phyloP scores from a whole-genome alignment of 2,329 filamentous ascomycete species.

The Epichloe sylvatica region DNA sequence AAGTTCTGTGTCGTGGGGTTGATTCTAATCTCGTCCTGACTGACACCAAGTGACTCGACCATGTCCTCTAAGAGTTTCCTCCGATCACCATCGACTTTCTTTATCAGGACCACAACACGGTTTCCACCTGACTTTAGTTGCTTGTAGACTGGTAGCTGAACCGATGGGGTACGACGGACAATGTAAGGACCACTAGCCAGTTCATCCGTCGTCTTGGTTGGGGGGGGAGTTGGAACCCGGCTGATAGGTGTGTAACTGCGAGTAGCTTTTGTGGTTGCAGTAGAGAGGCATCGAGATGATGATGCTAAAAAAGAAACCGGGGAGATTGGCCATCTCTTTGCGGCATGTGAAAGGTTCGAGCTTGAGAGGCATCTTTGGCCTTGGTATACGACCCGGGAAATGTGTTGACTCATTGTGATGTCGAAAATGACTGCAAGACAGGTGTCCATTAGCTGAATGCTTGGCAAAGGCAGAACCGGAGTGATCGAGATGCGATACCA shows the following conservation, averaged over 20 bases:
- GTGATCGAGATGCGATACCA: background rate
- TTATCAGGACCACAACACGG: slow-evolving; percentile 57
- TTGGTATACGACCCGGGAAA: slow-evolving; percentile 12
- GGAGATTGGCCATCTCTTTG: slow-evolving; percentile 8
- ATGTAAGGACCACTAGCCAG: slow-evolving; percentile 41
- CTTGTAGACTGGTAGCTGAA: slow-evolving; percentile 65
- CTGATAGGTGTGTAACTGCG: slow-evolving; percentile 13
- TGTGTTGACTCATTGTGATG: slow-evolving; percentile 15
- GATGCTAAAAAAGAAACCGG: slow-evolving; percentile 11
- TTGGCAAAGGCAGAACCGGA: background rate
- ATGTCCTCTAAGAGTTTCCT: slow-evolving; percentile 51
- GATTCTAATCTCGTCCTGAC: slow-evolving; percentile 37
- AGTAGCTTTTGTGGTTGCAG: slow-evolving; percentile 9
- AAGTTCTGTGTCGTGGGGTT: slow-evolving; percentile 58
- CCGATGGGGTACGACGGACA: slow-evolving; percentile 55
- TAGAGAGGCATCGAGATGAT: slow-evolving; percentile 2
- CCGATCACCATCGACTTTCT: slow-evolving; percentile 65
- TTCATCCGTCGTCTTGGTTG: slow-evolving; percentile 18
- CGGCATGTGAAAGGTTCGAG: slow-evolving; percentile 3
- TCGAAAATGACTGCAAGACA: background rate
- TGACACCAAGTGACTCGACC: slow-evolving; percentile 40
- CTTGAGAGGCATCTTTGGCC: slow-evolving; percentile 10
- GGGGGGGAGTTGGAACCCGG: slow-evolving; percentile 16
- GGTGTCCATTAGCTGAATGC: no score
- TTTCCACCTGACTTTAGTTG: slow-evolving; percentile 63